Percentiles rank a stretch among this genome's conserved stretches.
These are phyloP conservation scores for Neotropicomus parvogracilis DNA, from an alignment of 1,284 basidiomycete species.

Conservation along the genomic window DNA sequence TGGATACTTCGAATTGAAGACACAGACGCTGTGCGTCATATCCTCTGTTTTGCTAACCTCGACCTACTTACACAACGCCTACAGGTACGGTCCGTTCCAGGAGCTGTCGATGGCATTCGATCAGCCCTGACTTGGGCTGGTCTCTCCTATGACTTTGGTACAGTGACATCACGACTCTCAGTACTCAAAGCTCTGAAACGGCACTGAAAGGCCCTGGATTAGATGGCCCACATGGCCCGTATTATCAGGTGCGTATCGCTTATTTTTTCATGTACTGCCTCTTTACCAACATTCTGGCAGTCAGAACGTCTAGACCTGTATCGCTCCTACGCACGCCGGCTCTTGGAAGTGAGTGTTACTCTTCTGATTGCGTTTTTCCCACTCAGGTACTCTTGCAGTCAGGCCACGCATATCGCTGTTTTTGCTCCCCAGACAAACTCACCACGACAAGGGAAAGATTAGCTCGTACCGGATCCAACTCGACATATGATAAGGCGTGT, in stretches of 20 bases:
- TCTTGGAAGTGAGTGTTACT: constrained; percentile 59
- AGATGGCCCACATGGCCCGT: constrained; percentile 71
- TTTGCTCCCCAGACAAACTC: constrained; percentile 76
- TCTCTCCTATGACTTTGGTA: constrained; percentile 88
- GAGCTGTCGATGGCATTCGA: constrained; percentile 79
- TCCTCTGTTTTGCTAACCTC: neutral
- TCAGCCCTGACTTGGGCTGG: constrained; percentile 89
- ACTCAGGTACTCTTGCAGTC: constrained; percentile 42
- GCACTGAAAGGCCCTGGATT: constrained; percentile 64
- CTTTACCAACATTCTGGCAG: constrained; percentile 39
- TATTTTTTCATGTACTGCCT: neutral
- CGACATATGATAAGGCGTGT: constrained; percentile 84
- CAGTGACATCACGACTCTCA: constrained; percentile 12
- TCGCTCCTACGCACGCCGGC: constrained; percentile 63
- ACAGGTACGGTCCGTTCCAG: constrained; percentile 77
- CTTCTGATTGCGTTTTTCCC: neutral
- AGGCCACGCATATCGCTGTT: constrained; percentile 92
- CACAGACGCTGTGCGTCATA: constrained; percentile 57
- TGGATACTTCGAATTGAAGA: constrained; percentile 95
- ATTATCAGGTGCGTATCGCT: constrained; percentile 64
- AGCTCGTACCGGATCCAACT: constrained; percentile 65
- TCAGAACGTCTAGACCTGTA: constrained; percentile 90
- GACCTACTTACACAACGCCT: constrained; percentile 5
- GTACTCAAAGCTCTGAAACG: neutral
- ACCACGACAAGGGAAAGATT: constrained; percentile 64